phyloP scores from a whole-genome alignment of 192 early-diverging fungal genomes.

The Backusella parvicylindrica region DNA sequence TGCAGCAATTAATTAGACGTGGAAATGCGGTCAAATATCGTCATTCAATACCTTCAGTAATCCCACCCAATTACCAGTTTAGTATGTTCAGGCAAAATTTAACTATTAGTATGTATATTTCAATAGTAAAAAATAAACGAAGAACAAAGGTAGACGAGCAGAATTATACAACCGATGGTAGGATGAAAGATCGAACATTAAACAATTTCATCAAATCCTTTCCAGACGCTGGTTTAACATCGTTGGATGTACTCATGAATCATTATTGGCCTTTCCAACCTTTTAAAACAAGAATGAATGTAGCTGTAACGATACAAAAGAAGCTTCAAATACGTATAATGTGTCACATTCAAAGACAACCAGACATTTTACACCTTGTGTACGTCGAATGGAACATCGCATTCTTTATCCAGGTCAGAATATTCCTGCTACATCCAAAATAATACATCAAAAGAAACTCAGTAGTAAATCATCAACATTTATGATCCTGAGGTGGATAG shows the following conservation, averaged over 20 bases:
- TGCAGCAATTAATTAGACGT: constrained; percentile 61
- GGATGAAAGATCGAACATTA: background rate
- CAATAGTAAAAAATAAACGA: constrained; percentile 27
- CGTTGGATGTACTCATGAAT: background rate
- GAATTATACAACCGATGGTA: constrained; percentile 22
- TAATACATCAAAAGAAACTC: background rate
- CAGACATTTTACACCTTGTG: background rate
- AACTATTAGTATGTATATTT: constrained; percentile 42
- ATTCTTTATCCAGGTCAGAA: background rate
- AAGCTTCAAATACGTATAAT: background rate
- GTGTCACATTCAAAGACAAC: constrained; percentile 10
- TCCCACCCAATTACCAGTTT: constrained; percentile 48
- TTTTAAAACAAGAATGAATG: background rate
- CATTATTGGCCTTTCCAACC: constrained; percentile 8
- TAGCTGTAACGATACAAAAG: background rate
- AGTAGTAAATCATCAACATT: too few species aligned
- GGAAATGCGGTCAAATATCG: constrained; percentile 49
- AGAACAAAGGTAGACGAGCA: constrained; percentile 16
- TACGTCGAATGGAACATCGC: constrained; percentile 14
- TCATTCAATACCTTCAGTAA: constrained; percentile 35
- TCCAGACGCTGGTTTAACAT: background rate
- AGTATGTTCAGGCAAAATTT: constrained; percentile 44
- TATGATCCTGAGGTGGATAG: too few species aligned
- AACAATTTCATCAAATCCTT: constrained; percentile 4
- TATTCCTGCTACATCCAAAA: background rate